phyloP scores from a whole-genome alignment of 768 basidiomycete species.

The Xerocomus spinulosus region DNA sequence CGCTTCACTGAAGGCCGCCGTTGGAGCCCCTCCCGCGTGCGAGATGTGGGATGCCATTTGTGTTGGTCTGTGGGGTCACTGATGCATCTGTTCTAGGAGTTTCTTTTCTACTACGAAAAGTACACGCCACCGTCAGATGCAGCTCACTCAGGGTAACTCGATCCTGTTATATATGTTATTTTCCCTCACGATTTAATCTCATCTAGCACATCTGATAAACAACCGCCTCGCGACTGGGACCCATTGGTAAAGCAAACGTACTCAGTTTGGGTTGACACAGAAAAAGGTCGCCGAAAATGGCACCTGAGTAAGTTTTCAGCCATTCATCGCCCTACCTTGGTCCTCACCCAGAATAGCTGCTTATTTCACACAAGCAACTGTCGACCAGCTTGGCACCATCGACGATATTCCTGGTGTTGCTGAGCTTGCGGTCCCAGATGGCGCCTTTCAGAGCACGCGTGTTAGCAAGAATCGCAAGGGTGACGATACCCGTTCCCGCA shows the following conservation, averaged over 20 bases:
- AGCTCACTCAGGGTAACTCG: slow-evolving; percentile 39
- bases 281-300: slow-evolving; percentile 70
- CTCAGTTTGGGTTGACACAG: slow-evolving; percentile 69
- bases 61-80: slow-evolving; percentile 3
- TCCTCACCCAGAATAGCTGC: slow-evolving; percentile 52
- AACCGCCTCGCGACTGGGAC: slow-evolving; percentile 59
- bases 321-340: background rate
- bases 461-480: slow-evolving; percentile 46
- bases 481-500: slow-evolving; percentile 35
- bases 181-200: slow-evolving; percentile 5
- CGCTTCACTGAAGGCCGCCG: slow-evolving; percentile 80
- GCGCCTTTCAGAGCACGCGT: slow-evolving; percentile 65
- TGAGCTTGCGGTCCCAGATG: slow-evolving; percentile 61
- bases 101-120: slow-evolving; percentile 82
- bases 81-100: slow-evolving; percentile 50
- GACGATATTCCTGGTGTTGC: slow-evolving; percentile 59
- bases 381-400: slow-evolving; percentile 66
- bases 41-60: slow-evolving; percentile 52
- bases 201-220: slow-evolving; percentile 40
- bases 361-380: slow-evolving; percentile 75
- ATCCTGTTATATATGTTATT: background rate
- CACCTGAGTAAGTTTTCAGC: slow-evolving; percentile 59
- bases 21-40: slow-evolving; percentile 80
- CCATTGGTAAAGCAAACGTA: slow-evolving; percentile 80
- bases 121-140: slow-evolving; percentile 47